These are phyloP conservation scores for Gynostemma pentaphyllum DNA, from an alignment of 306 rosid species.

Conservation along the genomic window DNA sequence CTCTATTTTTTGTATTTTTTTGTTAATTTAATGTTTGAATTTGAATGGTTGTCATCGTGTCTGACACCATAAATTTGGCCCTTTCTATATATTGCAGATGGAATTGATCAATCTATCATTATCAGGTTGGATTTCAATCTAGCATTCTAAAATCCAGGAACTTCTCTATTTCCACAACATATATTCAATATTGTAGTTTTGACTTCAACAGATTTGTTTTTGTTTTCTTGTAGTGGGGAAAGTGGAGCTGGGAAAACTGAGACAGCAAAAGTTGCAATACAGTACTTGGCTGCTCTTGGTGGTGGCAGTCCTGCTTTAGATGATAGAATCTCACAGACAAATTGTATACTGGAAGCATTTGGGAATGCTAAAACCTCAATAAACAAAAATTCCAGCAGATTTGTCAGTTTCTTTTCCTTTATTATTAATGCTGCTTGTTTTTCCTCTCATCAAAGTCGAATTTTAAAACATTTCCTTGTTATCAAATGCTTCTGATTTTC, in stretches of 20 bases:
- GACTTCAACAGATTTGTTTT: not conserved
- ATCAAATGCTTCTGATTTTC: not conserved
- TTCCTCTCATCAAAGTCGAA: not conserved
- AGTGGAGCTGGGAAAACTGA: conserved; percentile 97
- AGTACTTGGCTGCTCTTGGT: conserved; percentile 70
- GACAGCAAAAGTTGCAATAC: conserved; percentile 82
- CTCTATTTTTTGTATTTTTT: not conserved
- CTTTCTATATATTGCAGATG: conserved; percentile 55
- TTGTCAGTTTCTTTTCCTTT: conserved; percentile 54
- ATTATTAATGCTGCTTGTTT: not conserved
- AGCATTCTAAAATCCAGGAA: not conserved
- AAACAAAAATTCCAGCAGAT: conserved; percentile 88
- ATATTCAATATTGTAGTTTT: not conserved
- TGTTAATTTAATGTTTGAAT: not conserved
- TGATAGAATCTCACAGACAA: conserved; percentile 55
- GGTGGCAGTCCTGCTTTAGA: conserved; percentile 60
- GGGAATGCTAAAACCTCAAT: conserved; percentile 89
- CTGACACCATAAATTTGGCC: conserved; percentile 20
- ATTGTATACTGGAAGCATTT: conserved; percentile 74
- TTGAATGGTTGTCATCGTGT: conserved; percentile 7
- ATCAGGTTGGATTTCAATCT: conserved; percentile 53
- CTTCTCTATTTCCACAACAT: not conserved
- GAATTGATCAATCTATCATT: conserved; percentile 77
- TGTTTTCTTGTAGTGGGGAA: conserved; percentile 65
- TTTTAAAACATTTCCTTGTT: not conserved